phyloP scores from a whole-genome alignment of 192 early-diverging fungal species.

The Phlyctochytrium bullatum region DNA sequence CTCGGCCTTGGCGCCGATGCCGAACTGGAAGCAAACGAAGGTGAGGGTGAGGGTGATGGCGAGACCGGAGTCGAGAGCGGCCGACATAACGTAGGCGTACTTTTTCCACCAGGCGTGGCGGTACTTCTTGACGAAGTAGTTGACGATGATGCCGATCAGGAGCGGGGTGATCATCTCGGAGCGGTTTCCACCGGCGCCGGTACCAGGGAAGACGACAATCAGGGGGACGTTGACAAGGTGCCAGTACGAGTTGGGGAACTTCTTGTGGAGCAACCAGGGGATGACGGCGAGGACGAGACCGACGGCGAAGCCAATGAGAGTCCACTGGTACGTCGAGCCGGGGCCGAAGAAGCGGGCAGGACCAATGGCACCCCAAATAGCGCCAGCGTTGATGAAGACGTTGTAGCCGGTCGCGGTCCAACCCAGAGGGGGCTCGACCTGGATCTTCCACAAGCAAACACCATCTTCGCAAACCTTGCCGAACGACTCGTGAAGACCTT shows the following conservation, averaged over 20 bases:
- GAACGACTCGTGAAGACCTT: slow-evolving; percentile 1
- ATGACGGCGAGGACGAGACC: slow-evolving; percentile 28
- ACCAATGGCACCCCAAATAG: too few relatives aligned
- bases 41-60: too few relatives aligned
- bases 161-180: background rate
- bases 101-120: too few relatives aligned
- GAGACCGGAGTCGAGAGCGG: too few relatives aligned
- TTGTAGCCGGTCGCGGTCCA: too few relatives aligned
- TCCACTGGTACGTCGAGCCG: slow-evolving; percentile 14
- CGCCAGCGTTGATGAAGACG: slow-evolving; percentile 61
- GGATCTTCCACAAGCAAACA: too few relatives aligned
- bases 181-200: background rate
- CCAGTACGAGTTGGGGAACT: slow-evolving; percentile 19
- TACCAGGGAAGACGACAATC: background rate
- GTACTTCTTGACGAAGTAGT: too few relatives aligned
- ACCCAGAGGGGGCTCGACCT: too few relatives aligned
- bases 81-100: too few relatives aligned
- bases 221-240: too few relatives aligned
- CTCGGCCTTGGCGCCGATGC: too few relatives aligned
- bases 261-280: slow-evolving; percentile 36
- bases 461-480: background rate
- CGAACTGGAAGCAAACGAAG: too few relatives aligned
- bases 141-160: background rate
- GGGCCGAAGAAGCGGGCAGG: slow-evolving; percentile 58
- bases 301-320: slow-evolving; percentile 16